A percentile compares a stretch with the other conserved stretches of the same genome.
Conservation (phyloP, 208 protist species). For the Herpetomonas muscarum region DNA sequence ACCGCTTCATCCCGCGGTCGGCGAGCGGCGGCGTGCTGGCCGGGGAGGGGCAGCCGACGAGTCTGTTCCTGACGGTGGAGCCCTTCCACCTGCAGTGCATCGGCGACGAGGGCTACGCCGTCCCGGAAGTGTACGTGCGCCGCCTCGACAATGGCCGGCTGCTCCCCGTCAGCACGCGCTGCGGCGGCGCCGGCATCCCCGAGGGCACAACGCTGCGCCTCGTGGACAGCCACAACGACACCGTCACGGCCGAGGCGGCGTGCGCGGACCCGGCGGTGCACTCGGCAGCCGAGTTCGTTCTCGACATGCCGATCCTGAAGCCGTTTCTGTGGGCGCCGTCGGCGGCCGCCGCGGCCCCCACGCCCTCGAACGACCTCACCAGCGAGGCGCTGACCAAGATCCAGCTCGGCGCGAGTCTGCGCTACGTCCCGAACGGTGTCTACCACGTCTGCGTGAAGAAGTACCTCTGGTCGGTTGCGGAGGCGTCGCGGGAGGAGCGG, state of each 20-base stretch:
- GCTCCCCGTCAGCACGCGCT: conserved; percentile 19
- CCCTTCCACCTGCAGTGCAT: conserved; percentile 38
- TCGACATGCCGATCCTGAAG: conserved; percentile 24
- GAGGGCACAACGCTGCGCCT: conserved; percentile 42
- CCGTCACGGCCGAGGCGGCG: conserved; percentile 11
- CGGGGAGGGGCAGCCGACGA: conserved; percentile 15
- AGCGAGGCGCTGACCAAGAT: conserved; percentile 8
- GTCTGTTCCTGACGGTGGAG: conserved; percentile 15
- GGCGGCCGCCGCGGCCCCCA: background rate
- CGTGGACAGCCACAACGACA: conserved; percentile 23
- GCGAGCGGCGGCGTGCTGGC: background rate
- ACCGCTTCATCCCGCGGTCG: background rate
- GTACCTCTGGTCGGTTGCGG: conserved; percentile 12
- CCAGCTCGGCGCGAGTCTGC: conserved; percentile 21
- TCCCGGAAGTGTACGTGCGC: conserved; percentile 24
- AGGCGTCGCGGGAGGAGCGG: conserved; percentile 1
- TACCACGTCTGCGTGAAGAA: conserved; percentile 38
- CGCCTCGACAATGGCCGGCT: conserved; percentile 4
- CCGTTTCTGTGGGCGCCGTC: conserved; percentile 12
- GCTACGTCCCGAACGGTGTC: conserved; percentile 28
- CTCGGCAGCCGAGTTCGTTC: background rate
- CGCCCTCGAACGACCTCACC: conserved; percentile 6
- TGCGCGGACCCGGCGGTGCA: conserved; percentile 2
- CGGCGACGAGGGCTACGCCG: conserved; percentile 11
- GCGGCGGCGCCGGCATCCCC: conserved; percentile 37